Percentiles rank a stretch among this genome's conserved stretches.
Evolutionary conservation across 371 early-diverging fungal species (phyloP).

Genomic region (Mucor lusitanicus): DNA sequence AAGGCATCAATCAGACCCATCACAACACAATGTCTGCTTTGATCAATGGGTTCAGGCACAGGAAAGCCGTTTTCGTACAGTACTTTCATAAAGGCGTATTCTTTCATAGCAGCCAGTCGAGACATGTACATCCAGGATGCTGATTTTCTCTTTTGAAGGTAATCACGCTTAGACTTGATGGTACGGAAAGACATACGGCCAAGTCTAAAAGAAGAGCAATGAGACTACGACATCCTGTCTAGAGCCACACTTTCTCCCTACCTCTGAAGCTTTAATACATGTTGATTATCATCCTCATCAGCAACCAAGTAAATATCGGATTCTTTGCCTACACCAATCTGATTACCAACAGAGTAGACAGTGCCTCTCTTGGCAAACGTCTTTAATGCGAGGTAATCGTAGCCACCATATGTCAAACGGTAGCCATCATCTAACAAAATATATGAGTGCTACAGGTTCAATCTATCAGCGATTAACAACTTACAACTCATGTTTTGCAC

Average conservation of each 20-base stretch:
- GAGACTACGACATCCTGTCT: neutral
- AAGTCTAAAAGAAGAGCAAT: conserved; percentile 56
- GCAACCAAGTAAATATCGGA: conserved; percentile 97
- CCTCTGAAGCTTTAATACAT: conserved; percentile 92
- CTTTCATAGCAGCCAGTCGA: conserved; percentile 94
- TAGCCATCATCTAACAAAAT: conserved; percentile 91
- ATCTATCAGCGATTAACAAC: neutral
- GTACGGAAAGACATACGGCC: conserved; percentile 98
- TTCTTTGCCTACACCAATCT: conserved; percentile 99
- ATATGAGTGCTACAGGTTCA: neutral
- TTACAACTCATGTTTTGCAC: conserved; percentile 87
- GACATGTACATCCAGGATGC: conserved; percentile 99
- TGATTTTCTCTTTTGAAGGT: conserved; percentile 86
- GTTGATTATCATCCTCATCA: conserved; percentile 84
- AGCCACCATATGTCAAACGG: conserved; percentile 98
- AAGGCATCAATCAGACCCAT: conserved; percentile 96
- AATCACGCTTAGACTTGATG: conserved; percentile 98
- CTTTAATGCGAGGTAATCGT: conserved; percentile 98
- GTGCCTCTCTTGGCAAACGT: conserved; percentile 88
- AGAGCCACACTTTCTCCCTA: conserved; percentile 23
- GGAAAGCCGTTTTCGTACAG: conserved; percentile 93
- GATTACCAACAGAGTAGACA: conserved; percentile 95
- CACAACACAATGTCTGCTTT: conserved; percentile 97
- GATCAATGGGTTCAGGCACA: conserved; percentile 93
- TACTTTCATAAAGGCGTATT: conserved; percentile 96